These are phyloP conservation scores for Gossypium schwendimanii DNA, from an alignment of 441 rosid genomes.

Conservation along the genomic window DNA sequence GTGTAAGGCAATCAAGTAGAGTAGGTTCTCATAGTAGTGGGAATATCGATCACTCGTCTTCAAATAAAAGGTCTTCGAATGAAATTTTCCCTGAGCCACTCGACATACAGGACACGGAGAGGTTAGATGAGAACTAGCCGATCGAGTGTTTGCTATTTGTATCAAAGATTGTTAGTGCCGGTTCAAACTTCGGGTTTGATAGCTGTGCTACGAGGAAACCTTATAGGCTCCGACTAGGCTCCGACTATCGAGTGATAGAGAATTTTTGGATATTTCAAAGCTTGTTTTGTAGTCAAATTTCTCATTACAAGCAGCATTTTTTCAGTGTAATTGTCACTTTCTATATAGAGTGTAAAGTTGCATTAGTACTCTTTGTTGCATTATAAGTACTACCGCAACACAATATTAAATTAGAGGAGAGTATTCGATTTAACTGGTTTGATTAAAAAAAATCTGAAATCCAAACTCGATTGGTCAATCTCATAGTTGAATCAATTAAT, in stretches of 20 bases:
- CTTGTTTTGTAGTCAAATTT: conserved; percentile 14
- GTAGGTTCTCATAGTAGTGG: conserved; percentile 36
- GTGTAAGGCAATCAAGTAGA: conserved; percentile 32
- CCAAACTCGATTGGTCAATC: too few species aligned
- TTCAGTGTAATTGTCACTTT: conserved; percentile 16
- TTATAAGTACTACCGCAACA: too few species aligned
- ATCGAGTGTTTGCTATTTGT: neutral
- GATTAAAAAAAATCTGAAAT: too few species aligned
- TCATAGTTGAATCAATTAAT: too few species aligned
- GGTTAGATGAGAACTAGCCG: conserved; percentile 26
- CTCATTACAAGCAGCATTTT: conserved; percentile 16
- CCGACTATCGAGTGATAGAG: neutral
- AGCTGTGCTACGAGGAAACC: neutral
- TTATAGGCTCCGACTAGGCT: neutral
- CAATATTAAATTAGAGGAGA: too few species aligned
- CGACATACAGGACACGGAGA: conserved; percentile 27
- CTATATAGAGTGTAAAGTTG: neutral
- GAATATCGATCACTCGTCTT: conserved; percentile 32
- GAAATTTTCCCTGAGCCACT: conserved; percentile 45
- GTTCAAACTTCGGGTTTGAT: neutral
- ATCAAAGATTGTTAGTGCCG: neutral
- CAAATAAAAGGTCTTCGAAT: conserved; percentile 27
- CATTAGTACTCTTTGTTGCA: too few species aligned
- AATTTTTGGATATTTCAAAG: conserved; percentile 12
- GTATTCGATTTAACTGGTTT: too few species aligned